Percentiles rank a stretch among this genome's conserved stretches.
Conservation (phyloP, 352 stramenopile species). For the Globisporangium splendens region DNA sequence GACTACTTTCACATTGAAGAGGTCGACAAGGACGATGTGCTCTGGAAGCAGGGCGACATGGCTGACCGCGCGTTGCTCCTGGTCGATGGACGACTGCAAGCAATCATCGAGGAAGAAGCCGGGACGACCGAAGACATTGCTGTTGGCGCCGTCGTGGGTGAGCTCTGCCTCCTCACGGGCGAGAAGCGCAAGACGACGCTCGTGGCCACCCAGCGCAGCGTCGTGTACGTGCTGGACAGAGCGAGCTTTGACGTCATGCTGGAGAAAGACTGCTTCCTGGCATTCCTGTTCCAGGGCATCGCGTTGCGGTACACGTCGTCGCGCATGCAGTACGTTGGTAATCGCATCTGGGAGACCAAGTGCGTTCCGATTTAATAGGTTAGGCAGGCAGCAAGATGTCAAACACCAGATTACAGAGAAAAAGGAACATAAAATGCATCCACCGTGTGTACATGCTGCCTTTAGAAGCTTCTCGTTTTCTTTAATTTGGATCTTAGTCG, state of each 20-base stretch:
- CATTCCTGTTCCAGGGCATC: slow-evolving; percentile 75
- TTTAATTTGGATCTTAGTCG: slow-evolving; percentile 2
- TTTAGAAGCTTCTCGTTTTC: not conserved
- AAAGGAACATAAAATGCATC: not conserved
- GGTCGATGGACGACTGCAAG: slow-evolving; percentile 56
- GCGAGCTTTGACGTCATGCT: slow-evolving; percentile 66
- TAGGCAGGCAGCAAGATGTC: not conserved
- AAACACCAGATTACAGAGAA: not conserved
- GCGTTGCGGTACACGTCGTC: slow-evolving; percentile 73
- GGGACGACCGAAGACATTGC: slow-evolving; percentile 72
- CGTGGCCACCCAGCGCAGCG: slow-evolving; percentile 46
- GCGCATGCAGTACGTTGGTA: slow-evolving; percentile 76
- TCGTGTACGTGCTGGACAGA: slow-evolving; percentile 65
- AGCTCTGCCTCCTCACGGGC: slow-evolving; percentile 74
- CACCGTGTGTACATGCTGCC: not conserved
- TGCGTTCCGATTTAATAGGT: slow-evolving; percentile 57
- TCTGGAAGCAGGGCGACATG: slow-evolving; percentile 68
- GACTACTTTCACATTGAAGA: slow-evolving; percentile 71
- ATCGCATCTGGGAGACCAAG: slow-evolving; percentile 85
- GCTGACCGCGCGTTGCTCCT: slow-evolving; percentile 57
- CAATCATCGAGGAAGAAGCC: slow-evolving; percentile 76
- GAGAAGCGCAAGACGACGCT: slow-evolving; percentile 83
- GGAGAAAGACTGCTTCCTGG: slow-evolving; percentile 50
- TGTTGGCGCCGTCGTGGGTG: slow-evolving; percentile 66
- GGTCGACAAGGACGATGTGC: slow-evolving; percentile 48